Evolutionary conservation across 129 eudicot species (phyloP).

Genomic region (Oenanthe sinensis): DNA sequence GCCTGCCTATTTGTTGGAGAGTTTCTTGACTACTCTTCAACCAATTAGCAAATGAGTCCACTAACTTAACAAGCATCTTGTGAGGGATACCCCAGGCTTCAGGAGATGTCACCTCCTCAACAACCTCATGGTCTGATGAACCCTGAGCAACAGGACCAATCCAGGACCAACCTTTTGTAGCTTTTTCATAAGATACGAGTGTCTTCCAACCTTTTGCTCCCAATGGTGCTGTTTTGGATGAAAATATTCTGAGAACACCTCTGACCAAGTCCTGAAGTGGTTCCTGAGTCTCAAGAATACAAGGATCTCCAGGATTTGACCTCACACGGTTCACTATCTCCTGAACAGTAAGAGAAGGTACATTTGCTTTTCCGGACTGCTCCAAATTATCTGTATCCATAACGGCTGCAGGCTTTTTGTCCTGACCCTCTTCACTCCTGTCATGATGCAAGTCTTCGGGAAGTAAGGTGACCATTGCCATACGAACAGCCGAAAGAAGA

Average conservation of each 20-base stretch:
- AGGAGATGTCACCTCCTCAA: slow-evolving; percentile 82
- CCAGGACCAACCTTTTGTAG: slow-evolving; percentile 84
- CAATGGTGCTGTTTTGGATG: slow-evolving; percentile 71
- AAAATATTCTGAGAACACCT: slow-evolving; percentile 78
- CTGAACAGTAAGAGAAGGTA: slow-evolving; percentile 20
- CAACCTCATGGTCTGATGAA: slow-evolving; percentile 44
- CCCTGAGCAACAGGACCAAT: slow-evolving; percentile 52
- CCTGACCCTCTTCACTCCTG: slow-evolving; percentile 16
- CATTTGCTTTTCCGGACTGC: slow-evolving; percentile 28
- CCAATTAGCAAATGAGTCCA: slow-evolving; percentile 96
- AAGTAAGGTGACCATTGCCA: slow-evolving; percentile 68
- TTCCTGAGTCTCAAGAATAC: slow-evolving; percentile 92
- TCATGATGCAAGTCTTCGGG: slow-evolving; percentile 42
- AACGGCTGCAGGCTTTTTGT: slow-evolving; percentile 16
- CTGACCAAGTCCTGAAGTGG: slow-evolving; percentile 88
- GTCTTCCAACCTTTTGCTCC: slow-evolving; percentile 99
- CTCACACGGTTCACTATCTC: slow-evolving; percentile 69
- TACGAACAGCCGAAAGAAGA: slow-evolving; percentile 84
- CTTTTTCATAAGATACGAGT: slow-evolving; percentile 57
- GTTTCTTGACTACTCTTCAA: slow-evolving; percentile 94
- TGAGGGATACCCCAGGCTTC: slow-evolving; percentile 94
- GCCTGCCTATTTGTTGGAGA: slow-evolving; percentile 82
- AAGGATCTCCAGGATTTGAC: slow-evolving; percentile 93
- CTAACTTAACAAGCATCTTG: slow-evolving; percentile 88
- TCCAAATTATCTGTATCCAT: slow-evolving; percentile 18